Evolutionary conservation across 768 basidiomycete species (phyloP).

Genomic region (Leccinum fibrillosum): DNA sequence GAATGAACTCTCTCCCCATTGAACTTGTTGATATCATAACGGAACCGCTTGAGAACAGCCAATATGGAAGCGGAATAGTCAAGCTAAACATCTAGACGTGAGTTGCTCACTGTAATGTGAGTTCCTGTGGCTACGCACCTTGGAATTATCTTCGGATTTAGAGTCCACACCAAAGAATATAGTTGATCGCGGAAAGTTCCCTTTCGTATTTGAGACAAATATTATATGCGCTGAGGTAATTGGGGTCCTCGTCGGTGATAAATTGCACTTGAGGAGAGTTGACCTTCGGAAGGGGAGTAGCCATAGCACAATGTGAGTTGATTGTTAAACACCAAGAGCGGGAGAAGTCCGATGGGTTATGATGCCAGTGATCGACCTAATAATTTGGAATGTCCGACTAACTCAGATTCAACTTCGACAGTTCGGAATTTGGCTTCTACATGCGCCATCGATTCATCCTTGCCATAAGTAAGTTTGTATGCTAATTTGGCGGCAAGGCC

Average conservation of each 20-base stretch:
- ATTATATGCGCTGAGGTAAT: not conserved
- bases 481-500: no score
- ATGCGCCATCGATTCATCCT: no score
- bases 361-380: no score
- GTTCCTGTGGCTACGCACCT: not conserved
- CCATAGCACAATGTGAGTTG: no score
- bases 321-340: no score
- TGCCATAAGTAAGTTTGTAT: no score
- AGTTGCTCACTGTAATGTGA: not conserved
- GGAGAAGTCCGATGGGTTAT: no score
- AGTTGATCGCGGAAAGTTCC: not conserved
- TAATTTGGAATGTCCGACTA: no score
- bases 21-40: not conserved
- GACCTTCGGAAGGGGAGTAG: not conserved
- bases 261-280: not conserved
- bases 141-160: not conserved
- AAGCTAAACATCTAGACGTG: not conserved
- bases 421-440: no score
- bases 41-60: not conserved
- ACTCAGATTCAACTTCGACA: no score
- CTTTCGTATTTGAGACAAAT: not conserved
- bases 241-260: not conserved
- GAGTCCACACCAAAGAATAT: constrained; percentile 1
- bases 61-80: not conserved
- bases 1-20: constrained; percentile 2